A percentile compares a stretch with the other conserved stretches of the same genome.
Evolutionary conservation across 495 filamentous ascomycete species (phyloP).

Genomic region (Halenospora varia): DNA sequence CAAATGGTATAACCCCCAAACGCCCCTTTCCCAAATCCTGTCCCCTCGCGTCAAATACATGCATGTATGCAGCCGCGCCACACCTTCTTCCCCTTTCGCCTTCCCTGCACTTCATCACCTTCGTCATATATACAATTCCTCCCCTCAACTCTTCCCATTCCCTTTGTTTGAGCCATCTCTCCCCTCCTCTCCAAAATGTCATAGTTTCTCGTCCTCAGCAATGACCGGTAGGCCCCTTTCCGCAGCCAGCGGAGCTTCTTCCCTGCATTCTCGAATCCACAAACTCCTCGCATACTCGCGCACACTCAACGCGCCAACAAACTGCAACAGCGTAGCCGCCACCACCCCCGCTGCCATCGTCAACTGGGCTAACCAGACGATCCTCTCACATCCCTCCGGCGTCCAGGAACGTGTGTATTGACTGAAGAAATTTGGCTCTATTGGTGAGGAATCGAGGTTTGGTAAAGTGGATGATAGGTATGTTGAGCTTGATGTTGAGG

Average conservation of each 20-base stretch:
- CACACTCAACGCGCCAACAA: constrained; percentile 21
- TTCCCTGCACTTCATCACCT: background rate
- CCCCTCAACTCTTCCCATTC: too few relatives aligned
- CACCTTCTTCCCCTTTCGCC: background rate
- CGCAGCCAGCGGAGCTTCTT: constrained; percentile 15
- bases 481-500: background rate
- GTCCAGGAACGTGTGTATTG: constrained; percentile 3
- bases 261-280: constrained; percentile 6
- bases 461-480: background rate
- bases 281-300: constrained; percentile 20
- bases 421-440: background rate
- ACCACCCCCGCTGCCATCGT: constrained; percentile 15
- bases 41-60: background rate
- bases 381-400: constrained; percentile 2
- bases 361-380: constrained; percentile 12
- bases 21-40: background rate
- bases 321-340: constrained; percentile 20
- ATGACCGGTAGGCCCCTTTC: constrained; percentile 1
- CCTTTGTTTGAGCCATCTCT: too few relatives aligned
- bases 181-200: too few relatives aligned
- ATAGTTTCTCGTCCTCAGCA: background rate
- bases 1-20: background rate
- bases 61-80: background rate
- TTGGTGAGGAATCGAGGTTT: background rate
- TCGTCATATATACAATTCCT: too few relatives aligned